These are phyloP conservation scores for Hyphopichia khmerensis DNA, from an alignment of 1,139 yeast genomes.

Conservation along the genomic window DNA sequence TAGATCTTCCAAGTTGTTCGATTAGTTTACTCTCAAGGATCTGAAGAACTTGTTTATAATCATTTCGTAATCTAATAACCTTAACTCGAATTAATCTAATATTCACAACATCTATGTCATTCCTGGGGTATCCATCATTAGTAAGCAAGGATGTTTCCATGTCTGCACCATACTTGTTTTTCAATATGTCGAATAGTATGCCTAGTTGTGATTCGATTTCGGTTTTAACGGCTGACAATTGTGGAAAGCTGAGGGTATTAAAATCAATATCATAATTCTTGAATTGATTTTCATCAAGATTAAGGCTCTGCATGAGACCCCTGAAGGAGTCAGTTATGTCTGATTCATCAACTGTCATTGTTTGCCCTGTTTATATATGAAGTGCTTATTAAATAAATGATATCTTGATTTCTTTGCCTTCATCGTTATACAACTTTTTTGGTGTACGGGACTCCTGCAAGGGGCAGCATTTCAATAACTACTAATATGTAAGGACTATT, in stretches of 20 bases:
- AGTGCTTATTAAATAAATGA: no score
- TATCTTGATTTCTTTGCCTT: no score
- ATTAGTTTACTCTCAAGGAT: constrained; percentile 47
- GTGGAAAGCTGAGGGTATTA: constrained; percentile 20
- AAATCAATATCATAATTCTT: constrained; percentile 20
- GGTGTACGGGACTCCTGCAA: no score
- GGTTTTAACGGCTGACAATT: constrained; percentile 28
- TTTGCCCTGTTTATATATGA: no score
- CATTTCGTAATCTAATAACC: constrained; percentile 70
- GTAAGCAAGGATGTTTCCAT: constrained; percentile 68
- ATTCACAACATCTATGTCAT: constrained; percentile 77
- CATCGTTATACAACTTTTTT: no score
- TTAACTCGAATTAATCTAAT: constrained; percentile 60
- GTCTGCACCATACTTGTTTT: constrained; percentile 39
- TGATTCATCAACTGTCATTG: constrained; percentile 11
- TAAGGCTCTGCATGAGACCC: constrained; percentile 42
- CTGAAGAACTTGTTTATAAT: constrained; percentile 52
- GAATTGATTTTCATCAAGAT: constrained; percentile 29
- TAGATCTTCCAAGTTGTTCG: constrained; percentile 32
- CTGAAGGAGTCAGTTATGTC: constrained; percentile 24
- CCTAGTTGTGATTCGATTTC: constrained; percentile 34
- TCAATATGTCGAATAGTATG: constrained; percentile 31
- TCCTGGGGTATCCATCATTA: constrained; percentile 80
- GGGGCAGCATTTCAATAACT: no score
- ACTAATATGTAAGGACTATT: no score